phyloP scores from a whole-genome alignment of 23 red algal genomes.

The Cyanidiococcus yangmingshanensis region DNA sequence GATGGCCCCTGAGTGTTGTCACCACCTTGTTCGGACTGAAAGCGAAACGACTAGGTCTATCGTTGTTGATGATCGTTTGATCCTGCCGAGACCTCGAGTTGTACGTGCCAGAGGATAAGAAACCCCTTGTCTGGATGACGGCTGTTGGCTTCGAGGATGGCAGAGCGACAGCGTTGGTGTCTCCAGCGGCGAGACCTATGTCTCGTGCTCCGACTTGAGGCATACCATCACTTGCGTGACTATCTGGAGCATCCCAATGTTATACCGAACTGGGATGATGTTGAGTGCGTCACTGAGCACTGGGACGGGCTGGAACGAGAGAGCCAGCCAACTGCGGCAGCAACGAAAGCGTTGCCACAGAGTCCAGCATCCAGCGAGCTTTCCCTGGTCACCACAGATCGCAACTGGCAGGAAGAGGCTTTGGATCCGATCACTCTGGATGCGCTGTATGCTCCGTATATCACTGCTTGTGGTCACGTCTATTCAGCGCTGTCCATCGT shows the following conservation, averaged over 20 bases:
- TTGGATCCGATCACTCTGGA: conserved; percentile 10
- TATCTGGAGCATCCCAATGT: conserved; percentile 7
- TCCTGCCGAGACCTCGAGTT: too few relatives aligned
- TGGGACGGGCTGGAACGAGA: background rate
- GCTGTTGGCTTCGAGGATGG: background rate
- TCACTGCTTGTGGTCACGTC: conserved; percentile 4
- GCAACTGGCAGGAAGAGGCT: background rate
- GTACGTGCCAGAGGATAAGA: too few relatives aligned
- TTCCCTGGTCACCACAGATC: background rate
- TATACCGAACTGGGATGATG: background rate
- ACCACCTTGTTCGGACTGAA: too few relatives aligned
- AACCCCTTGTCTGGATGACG: too few relatives aligned
- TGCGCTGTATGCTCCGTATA: background rate
- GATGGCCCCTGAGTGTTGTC: too few relatives aligned
- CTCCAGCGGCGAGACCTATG: background rate
- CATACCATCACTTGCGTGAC: background rate
- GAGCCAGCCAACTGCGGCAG: background rate
- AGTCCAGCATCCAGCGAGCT: background rate
- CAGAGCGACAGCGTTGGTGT: background rate
- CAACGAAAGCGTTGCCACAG: background rate
- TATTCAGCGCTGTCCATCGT: conserved; percentile 3
- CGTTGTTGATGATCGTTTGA: too few relatives aligned
- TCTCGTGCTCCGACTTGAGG: background rate
- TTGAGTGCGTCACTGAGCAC: background rate
- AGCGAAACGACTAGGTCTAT: too few relatives aligned